phyloP scores from a whole-genome alignment of 208 protist species.

The Crithidia expoeki region DNA sequence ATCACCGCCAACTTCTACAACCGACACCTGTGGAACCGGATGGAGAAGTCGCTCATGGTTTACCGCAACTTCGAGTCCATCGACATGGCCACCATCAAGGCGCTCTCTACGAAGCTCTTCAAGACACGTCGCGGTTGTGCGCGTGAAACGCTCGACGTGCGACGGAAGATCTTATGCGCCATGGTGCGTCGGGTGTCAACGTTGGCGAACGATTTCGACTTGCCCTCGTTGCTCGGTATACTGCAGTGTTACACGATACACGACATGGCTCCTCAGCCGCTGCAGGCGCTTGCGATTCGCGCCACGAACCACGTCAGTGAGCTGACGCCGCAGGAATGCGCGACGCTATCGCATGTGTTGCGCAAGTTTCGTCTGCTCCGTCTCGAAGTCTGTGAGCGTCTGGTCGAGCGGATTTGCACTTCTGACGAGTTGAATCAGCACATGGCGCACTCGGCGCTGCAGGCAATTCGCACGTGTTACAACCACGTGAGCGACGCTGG shows the following conservation, averaged over 20 bases:
- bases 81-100: conserved; percentile 85
- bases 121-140: conserved; percentile 82
- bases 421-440: conserved; percentile 82
- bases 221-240: conserved; percentile 84
- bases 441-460: conserved; percentile 78
- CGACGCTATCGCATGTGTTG: conserved; percentile 79
- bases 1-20: conserved; percentile 90
- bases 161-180: conserved; percentile 77
- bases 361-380: conserved; percentile 81
- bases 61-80: conserved; percentile 69
- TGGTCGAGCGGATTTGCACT: conserved; percentile 82
- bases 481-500: conserved; percentile 77
- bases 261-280: conserved; percentile 70
- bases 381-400: conserved; percentile 84
- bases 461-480: conserved; percentile 76
- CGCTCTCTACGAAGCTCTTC: conserved; percentile 87
- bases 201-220: conserved; percentile 90
- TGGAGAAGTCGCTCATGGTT: conserved; percentile 68
- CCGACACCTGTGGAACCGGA: conserved; percentile 86
- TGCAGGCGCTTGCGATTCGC: conserved; percentile 82
- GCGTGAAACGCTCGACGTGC: conserved; percentile 82
- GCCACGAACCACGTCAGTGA: conserved; percentile 86
- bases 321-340: conserved; percentile 88
- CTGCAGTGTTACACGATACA: conserved; percentile 91
- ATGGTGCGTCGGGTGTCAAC: conserved; percentile 75